Evolutionary conservation across 2,329 filamentous ascomycete species (phyloP), one percentile per base, ranked within the genome.

Genomic region (Botrytis tulipae): DNA sequence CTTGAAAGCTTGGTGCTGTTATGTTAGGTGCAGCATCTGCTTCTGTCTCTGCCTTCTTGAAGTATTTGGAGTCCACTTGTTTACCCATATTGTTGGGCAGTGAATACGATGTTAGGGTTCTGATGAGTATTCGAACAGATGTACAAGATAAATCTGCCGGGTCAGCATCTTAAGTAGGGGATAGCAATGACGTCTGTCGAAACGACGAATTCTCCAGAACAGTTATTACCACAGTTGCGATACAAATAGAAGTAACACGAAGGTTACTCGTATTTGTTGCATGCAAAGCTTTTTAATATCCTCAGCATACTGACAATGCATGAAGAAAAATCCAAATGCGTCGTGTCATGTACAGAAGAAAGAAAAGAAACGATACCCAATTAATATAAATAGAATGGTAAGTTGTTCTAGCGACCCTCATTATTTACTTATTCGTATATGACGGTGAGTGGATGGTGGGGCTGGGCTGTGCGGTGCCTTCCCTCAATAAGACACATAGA

Each of bases 1-100:
- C 76, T 42, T 71, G 74, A 75, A 80, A 80, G 66, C 74, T 79
- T 61, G 78, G 66, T 59, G 74, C 32, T 35, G 70, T 42, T 61
- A 29, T 12, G 37, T 42, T 72, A 29, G 40, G 32, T 59, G 62
- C 5, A 29, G 29, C 9, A 60, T 59, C 29, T 60, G 20, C 42
- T 10, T 68, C 62, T 9, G 6, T 14, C n/a, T 60, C 44, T 37
- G 61, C 51, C 35, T 42, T n/a, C n/a, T 51, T 48, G n/a, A 71
- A 71, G 20, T 66, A 46, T 29, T 35, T 63, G 25, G 69, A 46
- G 20, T 67, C n/a, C n/a, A n/a, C 48, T 35, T 54, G 44, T 59
- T 48, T 54, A 54, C 32, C 48, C 70, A 68, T 72, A 12, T 60
- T 68, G 29, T 32, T 60, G 37, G n/a, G 40, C 4, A 12, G 32